Evolutionary conservation across 176 grass and related monocot genomes (phyloP).

Genomic region (Olyra latifolia): DNA sequence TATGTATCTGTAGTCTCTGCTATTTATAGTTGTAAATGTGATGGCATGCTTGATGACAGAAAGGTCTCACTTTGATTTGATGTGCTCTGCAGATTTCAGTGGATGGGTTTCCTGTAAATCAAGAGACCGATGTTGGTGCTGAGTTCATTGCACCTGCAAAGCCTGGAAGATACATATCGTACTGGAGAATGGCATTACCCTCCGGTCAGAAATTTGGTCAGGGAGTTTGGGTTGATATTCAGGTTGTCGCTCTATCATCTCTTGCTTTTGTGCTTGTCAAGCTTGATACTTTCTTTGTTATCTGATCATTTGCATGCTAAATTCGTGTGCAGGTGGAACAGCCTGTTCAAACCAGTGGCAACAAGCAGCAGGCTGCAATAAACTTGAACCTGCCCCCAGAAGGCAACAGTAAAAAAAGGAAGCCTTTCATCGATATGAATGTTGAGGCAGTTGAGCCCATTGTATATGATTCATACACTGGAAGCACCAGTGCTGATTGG

Average conservation of each 20-base stretch:
- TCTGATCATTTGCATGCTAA: constrained; percentile 17
- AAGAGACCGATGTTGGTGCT: constrained; percentile 64
- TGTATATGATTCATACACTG: neutral
- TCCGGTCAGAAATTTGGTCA: constrained; percentile 73
- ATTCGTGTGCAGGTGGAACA: constrained; percentile 45
- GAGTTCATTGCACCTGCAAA: constrained; percentile 59
- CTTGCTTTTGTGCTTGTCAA: constrained; percentile 2
- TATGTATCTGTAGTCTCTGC: neutral
- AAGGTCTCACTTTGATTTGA: constrained; percentile 15
- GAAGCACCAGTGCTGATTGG: neutral
- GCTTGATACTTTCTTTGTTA: neutral
- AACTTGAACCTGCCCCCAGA: constrained; percentile 56
- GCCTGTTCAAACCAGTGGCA: constrained; percentile 26
- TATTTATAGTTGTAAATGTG: constrained; percentile 5
- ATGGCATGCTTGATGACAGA: neutral
- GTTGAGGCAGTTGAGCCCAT: constrained; percentile 1
- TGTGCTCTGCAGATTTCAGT: constrained; percentile 51
- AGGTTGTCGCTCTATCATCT: constrained; percentile 39
- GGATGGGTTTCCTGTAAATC: constrained; percentile 37
- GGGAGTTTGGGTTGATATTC: constrained; percentile 77
- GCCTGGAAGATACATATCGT: constrained; percentile 72
- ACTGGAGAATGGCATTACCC: constrained; percentile 82
- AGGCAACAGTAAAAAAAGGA: constrained; percentile 12
- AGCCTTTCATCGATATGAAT: constrained; percentile 17
- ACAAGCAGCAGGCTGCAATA: constrained; percentile 14